phyloP scores from a whole-genome alignment of 2,329 filamentous ascomycete genomes.

The Exophiala viscosa region DNA sequence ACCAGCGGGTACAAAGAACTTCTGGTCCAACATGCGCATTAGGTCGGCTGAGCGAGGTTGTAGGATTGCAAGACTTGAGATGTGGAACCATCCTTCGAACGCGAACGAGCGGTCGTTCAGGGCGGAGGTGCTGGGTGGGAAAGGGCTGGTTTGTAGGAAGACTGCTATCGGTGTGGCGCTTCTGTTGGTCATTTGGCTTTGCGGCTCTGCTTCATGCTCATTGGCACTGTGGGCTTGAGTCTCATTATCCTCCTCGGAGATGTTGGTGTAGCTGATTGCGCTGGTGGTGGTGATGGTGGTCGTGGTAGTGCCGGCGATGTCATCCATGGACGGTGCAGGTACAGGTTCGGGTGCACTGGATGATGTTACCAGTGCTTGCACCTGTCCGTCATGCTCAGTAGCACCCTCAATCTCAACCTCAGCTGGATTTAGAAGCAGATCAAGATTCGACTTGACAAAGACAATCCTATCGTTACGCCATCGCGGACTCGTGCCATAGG shows the following conservation, averaged over 20 bases:
- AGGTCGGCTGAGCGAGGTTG: slow-evolving; percentile 18
- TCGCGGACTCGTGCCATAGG: slow-evolving; percentile 19
- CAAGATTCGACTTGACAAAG: slow-evolving; percentile 17
- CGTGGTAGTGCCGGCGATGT: background rate
- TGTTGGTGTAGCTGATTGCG: no score
- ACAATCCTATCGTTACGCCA: slow-evolving; percentile 17
- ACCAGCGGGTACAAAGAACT: slow-evolving; percentile 19
- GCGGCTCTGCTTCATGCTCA: background rate
- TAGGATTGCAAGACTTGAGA: slow-evolving; percentile 13
- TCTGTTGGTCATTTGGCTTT: background rate
- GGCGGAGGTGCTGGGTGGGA: background rate
- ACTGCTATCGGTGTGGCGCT: slow-evolving; percentile 5
- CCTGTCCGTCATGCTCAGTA: background rate
- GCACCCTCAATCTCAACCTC: background rate
- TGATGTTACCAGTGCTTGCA: no score
- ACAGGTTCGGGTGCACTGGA: no score
- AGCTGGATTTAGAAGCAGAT: slow-evolving; percentile 13
- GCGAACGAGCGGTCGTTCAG: slow-evolving; percentile 1
- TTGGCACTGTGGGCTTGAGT: background rate
- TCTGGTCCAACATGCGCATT: slow-evolving; percentile 23
- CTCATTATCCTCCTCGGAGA: background rate
- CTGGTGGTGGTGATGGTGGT: background rate
- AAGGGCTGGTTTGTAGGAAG: slow-evolving; percentile 9
- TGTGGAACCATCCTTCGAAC: slow-evolving; percentile 17
- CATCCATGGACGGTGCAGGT: background rate